Conservation (phyloP, 257 asterid genomes). For the Misopates orontium region DNA sequence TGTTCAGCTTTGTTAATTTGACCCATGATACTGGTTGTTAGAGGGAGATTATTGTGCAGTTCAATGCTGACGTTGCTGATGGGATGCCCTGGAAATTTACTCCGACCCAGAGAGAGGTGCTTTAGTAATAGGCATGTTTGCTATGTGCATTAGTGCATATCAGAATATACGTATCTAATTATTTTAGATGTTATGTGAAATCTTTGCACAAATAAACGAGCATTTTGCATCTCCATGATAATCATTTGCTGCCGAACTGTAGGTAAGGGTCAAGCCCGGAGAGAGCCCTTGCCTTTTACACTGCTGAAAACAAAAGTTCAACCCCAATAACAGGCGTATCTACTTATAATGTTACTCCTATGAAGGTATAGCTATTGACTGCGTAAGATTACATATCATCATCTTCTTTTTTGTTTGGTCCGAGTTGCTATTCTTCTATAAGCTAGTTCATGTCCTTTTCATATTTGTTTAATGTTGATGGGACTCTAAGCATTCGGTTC, state of each 20-base stretch:
- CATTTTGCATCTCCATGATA: slow-evolving; percentile 1
- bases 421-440: slow-evolving; percentile 1
- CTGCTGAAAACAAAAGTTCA: slow-evolving; percentile 87
- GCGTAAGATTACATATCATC: neutral
- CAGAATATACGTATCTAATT: slow-evolving; percentile 6
- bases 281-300: slow-evolving; percentile 98
- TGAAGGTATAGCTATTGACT: slow-evolving; percentile 57
- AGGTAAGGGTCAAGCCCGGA: slow-evolving; percentile 96
- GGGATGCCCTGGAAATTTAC: slow-evolving; percentile 95
- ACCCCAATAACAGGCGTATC: slow-evolving; percentile 87
- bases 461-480: neutral
- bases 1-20: slow-evolving; percentile 23
- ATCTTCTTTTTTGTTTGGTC: neutral
- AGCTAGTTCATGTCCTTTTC: slow-evolving; percentile 5
- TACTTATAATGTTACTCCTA: slow-evolving; percentile 92
- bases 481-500: no score
- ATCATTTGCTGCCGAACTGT: slow-evolving; percentile 20
- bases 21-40: slow-evolving; percentile 29
- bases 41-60: slow-evolving; percentile 93
- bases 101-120: slow-evolving; percentile 95
- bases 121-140: slow-evolving; percentile 23
- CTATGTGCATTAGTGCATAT: slow-evolving; percentile 5
- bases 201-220: neutral
- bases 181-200: slow-evolving; percentile 1
- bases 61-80: slow-evolving; percentile 97